Base-by-base conservation (phyloP, 257 asterid genomes). In the Henckelia pumila region DNA sequence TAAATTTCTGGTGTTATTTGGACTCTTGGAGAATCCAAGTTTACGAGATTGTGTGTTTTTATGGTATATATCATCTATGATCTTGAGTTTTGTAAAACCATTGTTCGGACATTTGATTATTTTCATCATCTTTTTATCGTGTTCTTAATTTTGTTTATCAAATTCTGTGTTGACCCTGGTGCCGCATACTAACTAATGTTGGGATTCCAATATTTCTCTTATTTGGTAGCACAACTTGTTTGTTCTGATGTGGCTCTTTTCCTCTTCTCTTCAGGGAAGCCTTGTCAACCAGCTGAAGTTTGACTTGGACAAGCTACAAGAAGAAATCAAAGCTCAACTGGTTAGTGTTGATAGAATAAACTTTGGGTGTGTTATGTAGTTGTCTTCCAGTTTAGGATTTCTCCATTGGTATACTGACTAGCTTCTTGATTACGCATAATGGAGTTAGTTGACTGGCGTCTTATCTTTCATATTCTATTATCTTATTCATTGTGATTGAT, bases 301-400 rank as follows among this genome's bases (percentile, higher is more conserved):
- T 75, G 91, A 88, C 70, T 68, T 94, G 90, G 97, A 85, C 79
- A 81, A 14, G 73, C 68, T 94, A 72, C 97, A 85, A 74, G 89
- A 75, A 68, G 95, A 94, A 80, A 91, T 94, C 74, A 94, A 81
- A 73, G 84, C 76, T 62, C 88, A 80, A 50, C 73, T 88, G 95
- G 99, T 94, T 56, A 78, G 97, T 71, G 62, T 72, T 71, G 53
- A 69, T 68, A 7, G 47, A 56, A 59, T 68, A 35, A 56, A 10
- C n/a, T n/a, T n/a, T n/a, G n/a, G n/a, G n/a, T n/a, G n/a, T n/a
- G n/a, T n/a, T n/a, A n/a, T n/a, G n/a, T n/a, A n/a, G n/a, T n/a
- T n/a, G n/a, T n/a, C n/a, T n/a, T n/a, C n/a, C n/a, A n/a, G n/a
- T n/a, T n/a, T n/a, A n/a, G n/a, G n/a, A n/a, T n/a, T n/a, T n/a